phyloP scores from a whole-genome alignment of 441 rosid genomes.

The Daphne laureola region DNA sequence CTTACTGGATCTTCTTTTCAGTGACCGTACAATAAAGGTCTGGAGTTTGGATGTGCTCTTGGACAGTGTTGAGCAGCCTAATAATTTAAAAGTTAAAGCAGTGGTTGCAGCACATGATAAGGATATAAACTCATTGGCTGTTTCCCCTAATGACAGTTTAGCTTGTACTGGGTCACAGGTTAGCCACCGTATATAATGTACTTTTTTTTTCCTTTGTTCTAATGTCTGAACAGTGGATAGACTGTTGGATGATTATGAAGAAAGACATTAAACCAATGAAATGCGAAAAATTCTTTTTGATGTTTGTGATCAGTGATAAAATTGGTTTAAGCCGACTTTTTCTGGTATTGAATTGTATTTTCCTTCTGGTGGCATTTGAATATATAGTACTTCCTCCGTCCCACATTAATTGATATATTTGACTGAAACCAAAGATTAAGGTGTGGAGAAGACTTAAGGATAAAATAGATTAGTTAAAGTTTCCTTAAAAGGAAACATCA shows the following conservation, averaged over 20 bases:
- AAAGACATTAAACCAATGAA: too few relatives aligned
- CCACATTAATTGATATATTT: too few relatives aligned
- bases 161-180: conserved; percentile 98
- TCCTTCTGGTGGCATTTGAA: too few relatives aligned
- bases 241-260: not conserved
- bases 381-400: too few relatives aligned
- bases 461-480: too few relatives aligned
- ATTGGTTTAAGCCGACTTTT: too few relatives aligned
- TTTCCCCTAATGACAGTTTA: conserved; percentile 84
- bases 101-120: conserved; percentile 90
- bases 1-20: conserved; percentile 22
- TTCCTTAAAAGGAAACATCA: not conserved
- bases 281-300: too few relatives aligned
- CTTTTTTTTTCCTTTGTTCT: not conserved
- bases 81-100: conserved; percentile 74
- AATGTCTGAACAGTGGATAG: conserved; percentile 5
- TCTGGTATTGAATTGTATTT: too few relatives aligned
- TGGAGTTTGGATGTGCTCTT: conserved; percentile 75
- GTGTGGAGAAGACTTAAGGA: too few relatives aligned
- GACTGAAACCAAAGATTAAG: too few relatives aligned
- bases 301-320: too few relatives aligned
- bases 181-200: conserved; percentile 14
- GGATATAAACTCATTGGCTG: conserved; percentile 85
- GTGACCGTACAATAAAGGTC: conserved; percentile 89
- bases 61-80: conserved; percentile 47